phyloP scores from a whole-genome alignment of 768 basidiomycete genomes.

The Lactifluus piperatus region DNA sequence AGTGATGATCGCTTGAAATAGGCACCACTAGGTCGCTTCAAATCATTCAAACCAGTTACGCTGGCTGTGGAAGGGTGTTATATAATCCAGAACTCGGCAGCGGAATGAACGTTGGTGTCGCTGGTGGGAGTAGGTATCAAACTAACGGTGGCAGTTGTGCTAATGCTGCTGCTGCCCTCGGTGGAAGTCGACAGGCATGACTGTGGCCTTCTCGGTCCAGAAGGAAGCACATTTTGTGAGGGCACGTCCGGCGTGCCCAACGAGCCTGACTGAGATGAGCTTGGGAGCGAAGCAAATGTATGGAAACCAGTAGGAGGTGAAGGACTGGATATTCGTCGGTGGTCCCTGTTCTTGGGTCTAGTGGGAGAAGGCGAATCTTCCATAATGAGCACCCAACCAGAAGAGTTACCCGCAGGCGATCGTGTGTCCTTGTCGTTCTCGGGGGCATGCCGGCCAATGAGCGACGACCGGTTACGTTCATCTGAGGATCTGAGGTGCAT shows the following conservation, averaged over 20 bases:
- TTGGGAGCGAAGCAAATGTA: constrained; percentile 37
- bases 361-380: constrained; percentile 72
- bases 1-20: too few species aligned
- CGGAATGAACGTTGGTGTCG: too few species aligned
- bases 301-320: constrained; percentile 45
- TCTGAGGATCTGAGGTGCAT: constrained; percentile 24
- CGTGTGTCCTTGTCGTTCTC: constrained; percentile 33
- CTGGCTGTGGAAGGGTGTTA: constrained; percentile 28
- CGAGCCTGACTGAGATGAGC: constrained; percentile 35
- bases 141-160: too few species aligned
- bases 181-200: too few species aligned
- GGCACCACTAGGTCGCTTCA: constrained; percentile 54
- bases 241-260: constrained; percentile 34
- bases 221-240: constrained; percentile 35
- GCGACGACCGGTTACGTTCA: constrained; percentile 24
- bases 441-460: constrained; percentile 22
- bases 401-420: constrained; percentile 48
- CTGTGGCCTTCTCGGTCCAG: constrained; percentile 54
- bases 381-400: constrained; percentile 87
- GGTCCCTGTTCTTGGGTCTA: constrained; percentile 51
- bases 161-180: too few species aligned
- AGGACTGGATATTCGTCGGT: constrained; percentile 36
- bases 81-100: too few species aligned
- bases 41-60: constrained; percentile 43
- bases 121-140: too few species aligned